A percentile compares a stretch with the other conserved stretches of the same genome.
Conservation (phyloP, 805 yeast species). For the Zygosaccharomyces siamensis region DNA sequence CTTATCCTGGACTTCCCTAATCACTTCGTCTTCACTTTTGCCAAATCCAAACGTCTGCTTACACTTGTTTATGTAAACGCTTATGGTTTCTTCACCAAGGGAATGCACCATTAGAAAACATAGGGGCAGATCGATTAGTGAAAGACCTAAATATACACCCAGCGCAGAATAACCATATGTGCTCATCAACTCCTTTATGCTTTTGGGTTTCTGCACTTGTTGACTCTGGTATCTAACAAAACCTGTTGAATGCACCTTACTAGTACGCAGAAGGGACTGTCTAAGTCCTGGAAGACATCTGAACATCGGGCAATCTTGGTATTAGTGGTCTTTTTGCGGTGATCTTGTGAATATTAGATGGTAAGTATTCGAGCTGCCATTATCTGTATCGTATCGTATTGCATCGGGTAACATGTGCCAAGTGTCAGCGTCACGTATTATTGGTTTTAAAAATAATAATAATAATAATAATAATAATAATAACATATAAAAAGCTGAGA, state of each 20-base stretch:
- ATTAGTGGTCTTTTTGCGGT: not conserved
- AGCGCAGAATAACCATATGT: constrained; percentile 90
- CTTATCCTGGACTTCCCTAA: constrained; percentile 35
- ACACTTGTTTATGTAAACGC: constrained; percentile 55
- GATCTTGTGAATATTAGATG: not conserved
- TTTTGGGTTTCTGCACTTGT: constrained; percentile 22
- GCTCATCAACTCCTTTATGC: constrained; percentile 59
- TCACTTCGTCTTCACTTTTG: constrained; percentile 40
- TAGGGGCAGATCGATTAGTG: constrained; percentile 73
- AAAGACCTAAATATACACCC: constrained; percentile 74
- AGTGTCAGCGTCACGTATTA: constrained; percentile 1
- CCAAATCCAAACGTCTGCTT: constrained; percentile 63
- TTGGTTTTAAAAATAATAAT: not conserved
- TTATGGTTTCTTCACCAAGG: constrained; percentile 77
- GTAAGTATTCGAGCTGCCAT: not conserved
- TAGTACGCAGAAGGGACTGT: constrained; percentile 2
- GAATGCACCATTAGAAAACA: constrained; percentile 81
- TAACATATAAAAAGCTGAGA: not conserved
- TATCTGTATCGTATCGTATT: not conserved
- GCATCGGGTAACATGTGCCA: constrained; percentile 1
- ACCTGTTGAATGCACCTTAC: constrained; percentile 1
- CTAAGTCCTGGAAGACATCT: constrained; percentile 2
- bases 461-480: no score
- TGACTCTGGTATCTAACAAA: constrained; percentile 9
- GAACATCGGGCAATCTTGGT: not conserved